Evolutionary conservation across 1,284 basidiomycete species (phyloP).

Genomic region (Leccinum pseudoinsigne): DNA sequence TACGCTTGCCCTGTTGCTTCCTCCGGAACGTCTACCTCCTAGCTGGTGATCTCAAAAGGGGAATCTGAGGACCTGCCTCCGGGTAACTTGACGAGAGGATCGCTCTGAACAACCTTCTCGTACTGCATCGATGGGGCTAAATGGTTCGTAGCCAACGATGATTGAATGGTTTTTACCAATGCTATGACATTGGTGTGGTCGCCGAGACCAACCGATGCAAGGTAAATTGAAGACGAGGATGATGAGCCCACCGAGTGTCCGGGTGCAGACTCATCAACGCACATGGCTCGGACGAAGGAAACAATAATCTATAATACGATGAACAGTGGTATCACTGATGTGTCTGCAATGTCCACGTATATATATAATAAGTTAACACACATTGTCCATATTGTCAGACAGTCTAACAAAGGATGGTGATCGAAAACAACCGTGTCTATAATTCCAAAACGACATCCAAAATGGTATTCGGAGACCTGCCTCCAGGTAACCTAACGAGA

Average conservation of each 20-base stretch:
- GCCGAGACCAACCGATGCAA: no score
- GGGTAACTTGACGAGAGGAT: no score
- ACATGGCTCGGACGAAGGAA: neutral
- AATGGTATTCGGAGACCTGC: slow-evolving; percentile 10
- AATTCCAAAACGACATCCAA: neutral
- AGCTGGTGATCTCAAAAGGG: no score
- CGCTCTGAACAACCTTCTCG: neutral
- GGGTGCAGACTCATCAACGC: no score
- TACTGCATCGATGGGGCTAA: neutral
- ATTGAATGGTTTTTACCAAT: no score
- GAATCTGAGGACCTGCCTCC: no score
- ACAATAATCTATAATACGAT: no score
- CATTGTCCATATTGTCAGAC: slow-evolving; percentile 5
- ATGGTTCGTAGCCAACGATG: slow-evolving; percentile 40
- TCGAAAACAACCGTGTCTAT: slow-evolving; percentile 4
- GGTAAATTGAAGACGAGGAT: no score
- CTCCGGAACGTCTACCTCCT: slow-evolving; percentile 46
- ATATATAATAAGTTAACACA: slow-evolving; percentile 2
- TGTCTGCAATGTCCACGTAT: slow-evolving; percentile 14
- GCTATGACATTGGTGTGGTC: no score
- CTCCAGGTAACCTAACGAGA: slow-evolving; percentile 47
- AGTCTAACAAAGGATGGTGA: neutral
- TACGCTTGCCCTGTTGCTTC: slow-evolving; percentile 69
- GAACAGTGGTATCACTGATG: neutral
- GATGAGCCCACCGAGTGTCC: no score